A percentile compares a stretch with the other conserved stretches of the same genome.
Evolutionary conservation across 129 eudicot species (phyloP).

Genomic region (Scalesia atractyloides): DNA sequence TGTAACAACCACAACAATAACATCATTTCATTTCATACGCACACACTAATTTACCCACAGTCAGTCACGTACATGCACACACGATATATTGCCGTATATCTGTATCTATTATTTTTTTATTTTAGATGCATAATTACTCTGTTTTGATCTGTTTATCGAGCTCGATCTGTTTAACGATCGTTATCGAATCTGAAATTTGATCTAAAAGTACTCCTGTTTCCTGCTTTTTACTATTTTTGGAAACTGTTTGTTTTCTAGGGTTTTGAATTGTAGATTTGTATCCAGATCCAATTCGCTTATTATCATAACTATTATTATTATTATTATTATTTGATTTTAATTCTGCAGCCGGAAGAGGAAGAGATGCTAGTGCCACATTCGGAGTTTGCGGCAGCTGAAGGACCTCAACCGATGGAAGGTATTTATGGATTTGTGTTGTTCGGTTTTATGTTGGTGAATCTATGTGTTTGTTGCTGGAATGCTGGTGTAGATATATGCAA

Average conservation of each 20-base stretch:
- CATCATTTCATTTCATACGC: background rate
- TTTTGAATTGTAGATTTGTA: too few relatives aligned
- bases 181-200: too few relatives aligned
- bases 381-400: constrained; percentile 57
- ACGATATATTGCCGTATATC: background rate
- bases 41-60: background rate
- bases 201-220: too few relatives aligned
- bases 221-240: too few relatives aligned
- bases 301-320: too few relatives aligned
- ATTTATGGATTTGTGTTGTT: background rate
- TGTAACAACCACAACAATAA: constrained; percentile 27
- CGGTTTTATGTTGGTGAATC: background rate
- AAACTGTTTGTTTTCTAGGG: too few relatives aligned
- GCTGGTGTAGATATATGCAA: background rate
- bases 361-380: constrained; percentile 95
- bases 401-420: constrained; percentile 97
- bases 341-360: constrained; percentile 75
- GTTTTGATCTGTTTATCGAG: background rate
- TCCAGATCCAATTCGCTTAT: too few relatives aligned
- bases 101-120: background rate
- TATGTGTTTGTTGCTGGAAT: background rate
- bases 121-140: constrained; percentile 4
- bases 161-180: constrained; percentile 27
- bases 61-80: constrained; percentile 18
- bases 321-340: background rate